Base-by-base conservation (phyloP, 2,329 filamentous ascomycete genomes). In the Arthroderma sp. region DNA sequence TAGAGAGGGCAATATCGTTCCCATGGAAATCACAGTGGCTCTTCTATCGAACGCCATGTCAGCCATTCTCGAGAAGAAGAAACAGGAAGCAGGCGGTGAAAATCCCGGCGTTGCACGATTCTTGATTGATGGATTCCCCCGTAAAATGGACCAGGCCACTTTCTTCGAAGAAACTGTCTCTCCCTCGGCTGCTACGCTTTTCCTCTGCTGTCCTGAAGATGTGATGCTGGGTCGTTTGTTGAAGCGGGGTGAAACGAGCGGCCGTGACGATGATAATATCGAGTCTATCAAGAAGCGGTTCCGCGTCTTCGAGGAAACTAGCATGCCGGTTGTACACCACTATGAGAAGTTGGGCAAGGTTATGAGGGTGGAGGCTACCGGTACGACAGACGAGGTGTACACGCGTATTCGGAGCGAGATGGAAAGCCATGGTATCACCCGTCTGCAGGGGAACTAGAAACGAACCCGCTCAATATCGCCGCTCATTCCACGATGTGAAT, bases 241-340 rank as follows among this genome's bases (percentile, higher is more conserved):
- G 53, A 82, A 94, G 70, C 77, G 89, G 42, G 91, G 89, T 50
- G 85, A 94, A 79, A 96, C 89, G 10, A 88, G 83, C 59, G 91
- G 91, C 36, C 76, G 91, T 52, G 72, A 82, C 42, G 91, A 98
- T 65, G 91, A 98, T 69, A 98, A 98, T 62, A 82, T 80, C 45
- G 91, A 94, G 68, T 87, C 81, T 58, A 98, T 96, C 64, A 82
- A 84, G 70, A 98, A 98, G 80, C 78, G 91, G 46, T 98, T 98
- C 74, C 80, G 79, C 60, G 88, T 83, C 3, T 98, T 96, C 61
- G 71, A 93, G 56, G 87, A 96, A 67, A 94, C 87, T 2, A 94
- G 86, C 68, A 95, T 96, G 89, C 91, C 91, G 28, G 91, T 96
- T 39, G 86, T 98, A 44, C 75, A 94, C 55, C 78, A 86, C 62